A percentile compares a stretch with the other conserved stretches of the same genome.
Evolutionary conservation across 164 flowering plant genomes (phyloP).

Genomic region (Piper betle): DNA sequence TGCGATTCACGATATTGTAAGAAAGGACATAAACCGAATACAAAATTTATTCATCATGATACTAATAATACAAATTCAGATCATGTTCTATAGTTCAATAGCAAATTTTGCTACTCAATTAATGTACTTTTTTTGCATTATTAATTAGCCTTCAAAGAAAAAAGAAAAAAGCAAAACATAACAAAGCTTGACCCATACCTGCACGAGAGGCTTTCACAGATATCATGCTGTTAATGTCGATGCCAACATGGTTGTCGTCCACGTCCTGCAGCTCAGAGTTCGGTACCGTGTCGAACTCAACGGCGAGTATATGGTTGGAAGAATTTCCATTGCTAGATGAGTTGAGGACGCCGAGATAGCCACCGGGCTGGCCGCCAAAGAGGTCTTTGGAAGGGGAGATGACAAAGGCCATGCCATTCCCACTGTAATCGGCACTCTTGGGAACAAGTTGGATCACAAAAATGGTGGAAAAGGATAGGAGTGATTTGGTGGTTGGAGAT

Average conservation of each 20-base stretch:
- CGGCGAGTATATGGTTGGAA: slow-evolving; percentile 39
- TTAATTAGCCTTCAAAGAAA: too few species aligned
- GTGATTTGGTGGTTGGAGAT: neutral
- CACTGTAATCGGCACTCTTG: slow-evolving; percentile 30
- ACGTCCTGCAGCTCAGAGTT: slow-evolving; percentile 47
- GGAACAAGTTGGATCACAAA: slow-evolving; percentile 43
- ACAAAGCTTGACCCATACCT: neutral
- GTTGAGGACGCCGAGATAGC: slow-evolving; percentile 50
- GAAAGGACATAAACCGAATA: too few species aligned
- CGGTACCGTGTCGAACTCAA: slow-evolving; percentile 58
- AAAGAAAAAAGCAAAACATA: too few species aligned
- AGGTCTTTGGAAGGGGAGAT: slow-evolving; percentile 24
- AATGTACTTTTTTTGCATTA: too few species aligned
- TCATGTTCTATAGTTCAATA: too few species aligned
- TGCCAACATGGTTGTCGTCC: slow-evolving; percentile 62
- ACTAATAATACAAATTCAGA: too few species aligned
- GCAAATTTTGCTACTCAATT: too few species aligned
- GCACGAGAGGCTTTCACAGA: slow-evolving; percentile 40
- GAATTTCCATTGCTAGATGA: slow-evolving; percentile 21
- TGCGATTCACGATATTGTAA: too few species aligned
- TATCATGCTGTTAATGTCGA: slow-evolving; percentile 40
- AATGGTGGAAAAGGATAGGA: slow-evolving; percentile 37
- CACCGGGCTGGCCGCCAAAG: slow-evolving; percentile 28
- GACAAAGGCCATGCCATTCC: slow-evolving; percentile 58
- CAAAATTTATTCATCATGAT: too few species aligned